phyloP scores from a whole-genome alignment of 2,329 filamentous ascomycete species.

The Sphaerulina populicola region DNA sequence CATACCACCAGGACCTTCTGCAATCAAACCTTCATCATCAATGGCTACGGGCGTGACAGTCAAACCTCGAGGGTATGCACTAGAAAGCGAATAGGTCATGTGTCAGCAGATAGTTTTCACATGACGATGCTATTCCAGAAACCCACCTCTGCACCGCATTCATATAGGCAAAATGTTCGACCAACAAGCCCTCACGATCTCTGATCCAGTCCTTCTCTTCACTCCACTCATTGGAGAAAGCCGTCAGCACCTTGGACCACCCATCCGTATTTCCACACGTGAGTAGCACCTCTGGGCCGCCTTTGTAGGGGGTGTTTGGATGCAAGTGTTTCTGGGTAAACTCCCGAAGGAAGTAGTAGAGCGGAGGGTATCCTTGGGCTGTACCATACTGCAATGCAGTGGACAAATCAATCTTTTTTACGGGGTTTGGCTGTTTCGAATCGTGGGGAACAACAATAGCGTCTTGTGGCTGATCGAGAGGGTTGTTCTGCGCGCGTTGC shows the following conservation, averaged over 20 bases:
- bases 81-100: too few relatives aligned
- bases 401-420: constrained; percentile 67
- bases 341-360: constrained; percentile 68
- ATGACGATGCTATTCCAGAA: too few relatives aligned
- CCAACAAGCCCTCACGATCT: constrained; percentile 67
- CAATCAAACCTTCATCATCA: constrained; percentile 72
- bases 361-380: constrained; percentile 70
- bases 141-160: constrained; percentile 56
- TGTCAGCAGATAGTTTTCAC: too few relatives aligned
- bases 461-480: constrained; percentile 31
- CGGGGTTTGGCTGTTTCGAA: constrained; percentile 49
- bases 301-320: constrained; percentile 69
- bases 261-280: constrained; percentile 81
- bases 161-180: constrained; percentile 74
- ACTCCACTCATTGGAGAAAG: constrained; percentile 68
- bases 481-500: constrained; percentile 22
- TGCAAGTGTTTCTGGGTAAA: constrained; percentile 71
- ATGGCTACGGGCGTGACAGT: constrained; percentile 66
- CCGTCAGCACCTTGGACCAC: constrained; percentile 66
- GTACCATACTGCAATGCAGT: constrained; percentile 81
- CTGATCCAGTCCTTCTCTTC: constrained; percentile 57
- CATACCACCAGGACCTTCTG: constrained; percentile 62
- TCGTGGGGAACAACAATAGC: constrained; percentile 63
- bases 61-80: constrained; percentile 56
- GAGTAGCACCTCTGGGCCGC: constrained; percentile 67